phyloP scores from a whole-genome alignment of 768 basidiomycete genomes.

The Xanthoconium purpureum region DNA sequence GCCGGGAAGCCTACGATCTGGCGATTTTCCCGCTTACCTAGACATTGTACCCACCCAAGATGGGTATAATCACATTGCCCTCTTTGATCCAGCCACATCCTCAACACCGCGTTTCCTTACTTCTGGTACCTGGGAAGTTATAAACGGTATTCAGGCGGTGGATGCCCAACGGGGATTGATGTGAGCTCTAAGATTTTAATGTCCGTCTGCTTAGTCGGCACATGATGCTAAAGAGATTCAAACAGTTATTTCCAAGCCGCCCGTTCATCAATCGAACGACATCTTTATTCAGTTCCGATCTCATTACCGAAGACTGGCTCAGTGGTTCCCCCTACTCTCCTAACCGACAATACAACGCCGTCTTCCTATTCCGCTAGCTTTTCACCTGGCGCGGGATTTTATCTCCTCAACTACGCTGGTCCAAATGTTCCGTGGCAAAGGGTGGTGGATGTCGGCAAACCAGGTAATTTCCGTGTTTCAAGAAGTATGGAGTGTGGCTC shows the following conservation, averaged over 20 bases:
- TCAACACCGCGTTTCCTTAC: slow-evolving; percentile 80
- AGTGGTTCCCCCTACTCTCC: slow-evolving; percentile 38
- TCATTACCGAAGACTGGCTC: slow-evolving; percentile 43
- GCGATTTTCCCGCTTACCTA: slow-evolving; percentile 67
- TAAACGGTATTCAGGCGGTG: slow-evolving; percentile 66
- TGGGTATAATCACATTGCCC: slow-evolving; percentile 90
- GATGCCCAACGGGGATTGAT: slow-evolving; percentile 65
- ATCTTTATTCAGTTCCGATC: slow-evolving; percentile 78
- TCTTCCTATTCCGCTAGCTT: slow-evolving; percentile 69
- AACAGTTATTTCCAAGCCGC: slow-evolving; percentile 86
- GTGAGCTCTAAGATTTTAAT: slow-evolving; percentile 48
- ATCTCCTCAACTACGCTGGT: slow-evolving; percentile 74
- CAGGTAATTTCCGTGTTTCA: slow-evolving; percentile 34
- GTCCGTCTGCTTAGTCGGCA: slow-evolving; percentile 22
- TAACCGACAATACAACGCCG: slow-evolving; percentile 51
- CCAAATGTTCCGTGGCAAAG: slow-evolving; percentile 87
- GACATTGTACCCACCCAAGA: slow-evolving; percentile 81
- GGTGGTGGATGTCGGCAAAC: slow-evolving; percentile 54
- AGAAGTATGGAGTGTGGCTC: not conserved
- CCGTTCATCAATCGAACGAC: slow-evolving; percentile 77
- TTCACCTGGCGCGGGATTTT: slow-evolving; percentile 84
- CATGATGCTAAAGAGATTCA: slow-evolving; percentile 21
- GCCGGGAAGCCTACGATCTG: slow-evolving; percentile 40
- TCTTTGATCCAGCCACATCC: slow-evolving; percentile 77
- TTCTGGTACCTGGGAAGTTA: slow-evolving; percentile 87